phyloP scores from a whole-genome alignment of 345 rosid species.

The Lenwebbia sp. region DNA sequence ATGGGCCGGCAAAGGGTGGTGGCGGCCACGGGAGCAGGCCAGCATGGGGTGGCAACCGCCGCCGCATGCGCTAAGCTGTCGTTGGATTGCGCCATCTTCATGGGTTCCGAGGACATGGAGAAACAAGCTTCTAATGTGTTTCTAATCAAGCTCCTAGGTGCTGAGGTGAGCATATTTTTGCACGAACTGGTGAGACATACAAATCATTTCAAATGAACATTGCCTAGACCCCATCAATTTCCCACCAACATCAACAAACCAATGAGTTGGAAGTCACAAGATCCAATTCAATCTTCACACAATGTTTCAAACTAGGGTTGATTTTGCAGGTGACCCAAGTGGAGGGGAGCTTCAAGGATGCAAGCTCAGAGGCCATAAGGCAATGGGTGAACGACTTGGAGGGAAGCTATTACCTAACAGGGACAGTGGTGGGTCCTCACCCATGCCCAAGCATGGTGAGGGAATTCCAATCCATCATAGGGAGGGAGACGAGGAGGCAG shows the following conservation, averaged over 20 bases:
- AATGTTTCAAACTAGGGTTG: too few relatives aligned
- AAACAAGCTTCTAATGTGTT: slow-evolving; percentile 52
- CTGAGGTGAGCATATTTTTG: slow-evolving; percentile 20
- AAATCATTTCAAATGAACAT: neutral
- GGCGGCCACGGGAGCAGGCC: slow-evolving; percentile 83
- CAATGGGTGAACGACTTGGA: slow-evolving; percentile 45
- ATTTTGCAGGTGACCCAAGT: slow-evolving; percentile 42
- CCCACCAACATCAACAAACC: neutral
- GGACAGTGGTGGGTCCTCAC: slow-evolving; percentile 79
- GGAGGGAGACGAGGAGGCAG: slow-evolving; percentile 74
- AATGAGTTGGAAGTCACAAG: neutral
- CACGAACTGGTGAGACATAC: neutral
- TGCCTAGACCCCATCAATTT: neutral
- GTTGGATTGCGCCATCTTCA: slow-evolving; percentile 53
- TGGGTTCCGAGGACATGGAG: slow-evolving; percentile 59
- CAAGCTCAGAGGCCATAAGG: slow-evolving; percentile 68
- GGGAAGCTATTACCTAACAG: slow-evolving; percentile 33
- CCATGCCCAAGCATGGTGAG: slow-evolving; percentile 76
- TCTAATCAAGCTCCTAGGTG: slow-evolving; percentile 55
- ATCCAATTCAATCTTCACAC: neutral
- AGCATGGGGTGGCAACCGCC: slow-evolving; percentile 84
- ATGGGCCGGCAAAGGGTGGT: slow-evolving; percentile 47
- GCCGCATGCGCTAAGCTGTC: slow-evolving; percentile 73
- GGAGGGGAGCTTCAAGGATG: slow-evolving; percentile 56
- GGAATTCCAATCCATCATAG: slow-evolving; percentile 78